phyloP scores from a whole-genome alignment of 176 grass and related monocot genomes.

The Avena insularis region DNA sequence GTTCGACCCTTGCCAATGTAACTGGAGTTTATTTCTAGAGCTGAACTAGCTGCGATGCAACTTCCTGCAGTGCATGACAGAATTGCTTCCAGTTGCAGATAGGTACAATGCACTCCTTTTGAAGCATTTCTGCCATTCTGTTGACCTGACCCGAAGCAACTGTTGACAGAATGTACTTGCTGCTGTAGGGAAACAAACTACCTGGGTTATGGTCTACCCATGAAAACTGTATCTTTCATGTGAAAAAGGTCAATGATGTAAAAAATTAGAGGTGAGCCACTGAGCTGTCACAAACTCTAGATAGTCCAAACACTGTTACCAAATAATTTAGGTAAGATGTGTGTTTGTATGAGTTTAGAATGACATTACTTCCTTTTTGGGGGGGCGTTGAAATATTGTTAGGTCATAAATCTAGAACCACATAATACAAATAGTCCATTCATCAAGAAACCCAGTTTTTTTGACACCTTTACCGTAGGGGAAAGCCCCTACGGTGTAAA shows the following conservation, averaged over 20 bases:
- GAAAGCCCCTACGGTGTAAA: neutral
- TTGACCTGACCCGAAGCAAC: constrained; percentile 16
- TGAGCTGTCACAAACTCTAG: constrained; percentile 6
- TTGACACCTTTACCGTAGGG: too few species aligned
- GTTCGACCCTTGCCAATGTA: neutral
- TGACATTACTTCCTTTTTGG: neutral
- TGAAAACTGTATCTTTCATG: neutral
- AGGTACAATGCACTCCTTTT: constrained; percentile 2
- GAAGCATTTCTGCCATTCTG: constrained; percentile 9
- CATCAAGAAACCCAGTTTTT: neutral
- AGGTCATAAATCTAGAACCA: neutral
- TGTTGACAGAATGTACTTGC: constrained; percentile 29
- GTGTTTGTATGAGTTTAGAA: constrained; percentile 2
- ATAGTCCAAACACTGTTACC: neutral
- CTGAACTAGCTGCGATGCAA: constrained; percentile 1
- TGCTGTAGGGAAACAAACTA: constrained; percentile 16
- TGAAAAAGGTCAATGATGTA: constrained; percentile 10
- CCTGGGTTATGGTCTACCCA: neutral
- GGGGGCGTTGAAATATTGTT: neutral
- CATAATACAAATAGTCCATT: neutral
- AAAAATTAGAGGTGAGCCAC: constrained; percentile 26
- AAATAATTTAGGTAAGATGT: constrained; percentile 1
- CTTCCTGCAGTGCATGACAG: constrained; percentile 19
- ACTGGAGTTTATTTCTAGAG: constrained; percentile 12
- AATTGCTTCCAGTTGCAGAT: neutral